A percentile compares a stretch with the other conserved stretches of the same genome.
phyloP scores from a whole-genome alignment of 2,329 filamentous ascomycete genomes.

The Trichoderma aggressivum region DNA sequence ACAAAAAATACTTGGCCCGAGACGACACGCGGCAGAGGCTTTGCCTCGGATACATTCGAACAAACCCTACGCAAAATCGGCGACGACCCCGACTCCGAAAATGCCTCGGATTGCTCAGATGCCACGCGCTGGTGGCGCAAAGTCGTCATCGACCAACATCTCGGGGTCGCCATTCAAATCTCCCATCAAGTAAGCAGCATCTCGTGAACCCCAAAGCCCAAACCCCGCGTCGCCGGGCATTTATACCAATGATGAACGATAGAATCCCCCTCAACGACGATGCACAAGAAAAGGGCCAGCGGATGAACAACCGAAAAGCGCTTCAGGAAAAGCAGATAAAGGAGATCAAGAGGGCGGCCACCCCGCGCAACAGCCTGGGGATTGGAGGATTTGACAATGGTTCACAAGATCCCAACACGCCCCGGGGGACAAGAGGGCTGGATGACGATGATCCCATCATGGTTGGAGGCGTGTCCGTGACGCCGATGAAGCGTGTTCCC shows the following conservation, averaged over 20 bases:
- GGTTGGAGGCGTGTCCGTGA: conserved; percentile 73
- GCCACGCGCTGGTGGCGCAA: conserved; percentile 47
- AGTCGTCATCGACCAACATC: conserved; percentile 42
- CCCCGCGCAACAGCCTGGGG: conserved; percentile 61
- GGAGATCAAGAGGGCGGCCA: conserved; percentile 72
- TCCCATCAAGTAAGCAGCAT: conserved; percentile 53
- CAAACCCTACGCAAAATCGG: background rate
- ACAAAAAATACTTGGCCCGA: conserved; percentile 1
- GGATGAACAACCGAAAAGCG: conserved; percentile 81
- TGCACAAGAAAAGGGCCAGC: conserved; percentile 82
- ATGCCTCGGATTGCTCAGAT: conserved; percentile 60
- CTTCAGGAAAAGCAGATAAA: conserved; percentile 89
- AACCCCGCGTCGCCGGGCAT: background rate
- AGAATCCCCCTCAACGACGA: conserved; percentile 98
- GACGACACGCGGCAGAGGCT: conserved; percentile 12
- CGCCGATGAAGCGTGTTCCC: conserved; percentile 93
- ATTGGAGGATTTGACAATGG: conserved; percentile 57
- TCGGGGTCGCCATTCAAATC: conserved; percentile 55
- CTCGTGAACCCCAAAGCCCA: background rate
- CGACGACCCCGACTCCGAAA: conserved; percentile 2
- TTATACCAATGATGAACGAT: conserved; percentile 20
- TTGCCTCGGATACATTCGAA: background rate
- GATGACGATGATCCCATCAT: conserved; percentile 59
- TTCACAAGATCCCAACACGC: conserved; percentile 53
- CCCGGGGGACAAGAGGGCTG: conserved; percentile 40